phyloP scores from a whole-genome alignment of 805 yeast species.

The Teunomyces tritomae region DNA sequence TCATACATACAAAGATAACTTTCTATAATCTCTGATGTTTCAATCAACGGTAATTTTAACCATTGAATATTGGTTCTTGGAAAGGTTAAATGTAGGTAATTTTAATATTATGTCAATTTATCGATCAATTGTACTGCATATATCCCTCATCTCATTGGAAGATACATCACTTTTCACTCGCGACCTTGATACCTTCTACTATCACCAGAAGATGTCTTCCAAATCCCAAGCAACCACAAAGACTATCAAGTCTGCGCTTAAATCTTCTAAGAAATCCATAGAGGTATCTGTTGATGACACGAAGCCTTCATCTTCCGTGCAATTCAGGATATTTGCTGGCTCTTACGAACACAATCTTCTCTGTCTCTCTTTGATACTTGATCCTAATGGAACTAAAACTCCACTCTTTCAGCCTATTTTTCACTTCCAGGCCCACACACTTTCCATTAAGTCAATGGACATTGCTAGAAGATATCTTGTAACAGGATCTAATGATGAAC shows the following conservation, averaged over 20 bases:
- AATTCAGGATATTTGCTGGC: slow-evolving; percentile 85
- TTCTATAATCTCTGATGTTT: too few relatives aligned
- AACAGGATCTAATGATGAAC: slow-evolving; percentile 94
- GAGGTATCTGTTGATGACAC: slow-evolving; percentile 1
- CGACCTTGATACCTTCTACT: too few relatives aligned
- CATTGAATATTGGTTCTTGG: too few relatives aligned
- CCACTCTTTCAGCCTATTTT: slow-evolving; percentile 89
- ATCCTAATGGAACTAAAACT: slow-evolving; percentile 32
- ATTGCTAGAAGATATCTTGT: slow-evolving; percentile 81
- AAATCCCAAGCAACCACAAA: neutral
- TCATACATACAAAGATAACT: too few relatives aligned
- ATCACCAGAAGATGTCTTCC: neutral
- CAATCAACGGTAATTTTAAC: too few relatives aligned
- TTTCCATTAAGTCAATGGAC: slow-evolving; percentile 83
- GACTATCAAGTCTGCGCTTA: neutral
- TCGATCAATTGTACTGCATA: neutral
- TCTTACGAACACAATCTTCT: slow-evolving; percentile 92
- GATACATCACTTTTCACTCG: neutral
- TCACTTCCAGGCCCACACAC: slow-evolving; percentile 92
- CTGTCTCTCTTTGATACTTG: slow-evolving; percentile 74
- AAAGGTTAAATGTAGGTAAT: too few relatives aligned
- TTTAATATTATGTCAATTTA: too few relatives aligned
- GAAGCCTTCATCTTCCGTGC: slow-evolving; percentile 12
- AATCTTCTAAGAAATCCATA: neutral
- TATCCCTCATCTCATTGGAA: neutral